Evolutionary conservation across 352 stramenopile genomes (phyloP).

Genomic region (Globisporangium cystogenes): DNA sequence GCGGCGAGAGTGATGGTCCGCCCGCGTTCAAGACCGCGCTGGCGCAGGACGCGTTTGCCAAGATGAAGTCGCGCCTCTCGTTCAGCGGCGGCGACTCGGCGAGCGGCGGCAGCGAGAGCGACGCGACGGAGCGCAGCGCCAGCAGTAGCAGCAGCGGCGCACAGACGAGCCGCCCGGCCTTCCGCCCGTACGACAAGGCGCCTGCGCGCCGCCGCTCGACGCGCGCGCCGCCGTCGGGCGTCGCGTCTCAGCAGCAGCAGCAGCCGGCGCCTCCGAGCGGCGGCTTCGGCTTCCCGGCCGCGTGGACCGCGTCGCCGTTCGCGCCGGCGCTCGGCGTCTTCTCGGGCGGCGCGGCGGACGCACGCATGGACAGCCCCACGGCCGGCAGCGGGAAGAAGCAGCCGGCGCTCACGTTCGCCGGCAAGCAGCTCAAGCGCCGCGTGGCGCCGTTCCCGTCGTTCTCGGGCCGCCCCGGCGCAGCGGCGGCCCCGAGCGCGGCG

Average conservation of each 20-base stretch:
- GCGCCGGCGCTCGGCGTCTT: too few species aligned
- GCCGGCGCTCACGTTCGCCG: background rate
- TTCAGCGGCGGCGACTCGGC: background rate
- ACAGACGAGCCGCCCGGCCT: background rate
- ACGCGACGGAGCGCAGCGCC: too few species aligned
- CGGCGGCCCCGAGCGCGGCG: background rate
- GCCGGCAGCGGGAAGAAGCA: background rate
- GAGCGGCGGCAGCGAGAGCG: background rate
- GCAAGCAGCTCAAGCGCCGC: slow-evolving; percentile 6
- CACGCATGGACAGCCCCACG: background rate
- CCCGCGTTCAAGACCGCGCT: slow-evolving; percentile 11
- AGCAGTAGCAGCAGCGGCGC: background rate
- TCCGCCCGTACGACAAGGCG: slow-evolving; percentile 10
- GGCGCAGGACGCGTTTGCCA: slow-evolving; percentile 13
- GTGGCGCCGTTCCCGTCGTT: slow-evolving; percentile 7
- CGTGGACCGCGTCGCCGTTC: too few species aligned
- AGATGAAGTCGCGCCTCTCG: slow-evolving; percentile 10
- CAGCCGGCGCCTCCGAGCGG: background rate
- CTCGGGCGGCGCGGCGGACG: too few species aligned
- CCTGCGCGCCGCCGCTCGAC: background rate
- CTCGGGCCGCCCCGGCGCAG: background rate
- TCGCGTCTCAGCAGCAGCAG: background rate
- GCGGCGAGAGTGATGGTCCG: background rate
- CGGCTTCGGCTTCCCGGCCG: too few species aligned
- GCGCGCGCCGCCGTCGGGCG: background rate